Base-by-base conservation (phyloP, 192 early-diverging fungal species). In the Thamnidium elegans region DNA sequence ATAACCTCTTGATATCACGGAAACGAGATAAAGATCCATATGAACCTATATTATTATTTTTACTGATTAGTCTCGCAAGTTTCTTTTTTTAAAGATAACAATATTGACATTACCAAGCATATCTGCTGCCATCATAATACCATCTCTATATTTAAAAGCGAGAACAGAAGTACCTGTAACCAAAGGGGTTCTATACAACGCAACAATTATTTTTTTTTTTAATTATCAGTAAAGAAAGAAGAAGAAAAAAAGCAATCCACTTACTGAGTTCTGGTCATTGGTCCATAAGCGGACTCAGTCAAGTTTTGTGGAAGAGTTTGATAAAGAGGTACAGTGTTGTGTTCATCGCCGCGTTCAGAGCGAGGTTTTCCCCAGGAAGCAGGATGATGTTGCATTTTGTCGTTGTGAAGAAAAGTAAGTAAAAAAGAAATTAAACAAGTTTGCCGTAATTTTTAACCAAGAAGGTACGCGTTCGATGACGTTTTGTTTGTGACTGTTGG, bases 61-160 rank as follows among this genome's bases (percentile, higher is more conserved):
- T 26, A 19, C 4, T n/a, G n/a, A 48, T 48, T 52, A 52, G 51
- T 52, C 10, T 52, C 21, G 14, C 3, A 31, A 48, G 14, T 48
- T 30, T 52, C 50, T 52, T 52, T 23, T 23, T 17, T 20, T n/a
- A 66, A 53, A 23, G 19, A 67, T 50, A 26, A 26, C 1, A 26
- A 26, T 26, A 3, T 26, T 26, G 26, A 26, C 26, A 63, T 59
- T 73, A 90, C 87, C 86, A 54, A 99, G 79, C 69, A 88, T 94
- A 74, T 99, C 97, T 11, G 94, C 91, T 7, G 93, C 93, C 76
- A 99, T 84, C 90, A 99, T 96, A 42, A 99, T 84, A 58, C 97
- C 97, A 65, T 95, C 94, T 74, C 94, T 96, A 86, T 91, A 99
- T 79, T 93, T 91, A 72, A 99, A 81, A 47, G 86, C 97, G 45